A percentile compares a stretch with the other conserved stretches of the same genome.
These are phyloP conservation scores for Aspergillus felis DNA, from an alignment of 2,329 filamentous ascomycete genomes.

Conservation along the genomic window DNA sequence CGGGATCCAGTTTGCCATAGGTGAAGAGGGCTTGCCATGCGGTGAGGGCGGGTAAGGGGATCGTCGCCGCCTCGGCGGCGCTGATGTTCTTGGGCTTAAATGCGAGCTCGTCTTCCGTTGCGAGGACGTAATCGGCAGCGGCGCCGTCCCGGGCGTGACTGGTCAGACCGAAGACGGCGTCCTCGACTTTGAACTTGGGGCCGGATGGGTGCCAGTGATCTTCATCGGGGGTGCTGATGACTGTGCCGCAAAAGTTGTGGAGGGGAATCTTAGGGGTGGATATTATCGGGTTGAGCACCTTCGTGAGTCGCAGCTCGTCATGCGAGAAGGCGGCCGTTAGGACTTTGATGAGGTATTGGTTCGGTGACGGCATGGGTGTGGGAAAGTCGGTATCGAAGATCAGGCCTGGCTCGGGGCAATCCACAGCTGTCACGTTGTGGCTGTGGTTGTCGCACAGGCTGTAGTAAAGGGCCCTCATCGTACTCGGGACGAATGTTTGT, in stretches of 20 bases:
- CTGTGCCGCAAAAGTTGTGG: slow-evolving; percentile 39
- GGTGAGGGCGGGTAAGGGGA: slow-evolving; percentile 38
- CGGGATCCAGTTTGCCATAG: slow-evolving; percentile 32
- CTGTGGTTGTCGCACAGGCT: slow-evolving; percentile 19
- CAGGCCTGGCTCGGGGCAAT: slow-evolving; percentile 23
- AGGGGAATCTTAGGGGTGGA: slow-evolving; percentile 35
- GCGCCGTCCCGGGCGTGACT: slow-evolving; percentile 38
- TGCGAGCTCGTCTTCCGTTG: slow-evolving; percentile 36
- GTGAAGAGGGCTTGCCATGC: slow-evolving; percentile 42
- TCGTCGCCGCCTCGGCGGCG: slow-evolving; percentile 31
- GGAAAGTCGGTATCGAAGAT: slow-evolving; percentile 34
- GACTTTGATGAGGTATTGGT: slow-evolving; percentile 42
- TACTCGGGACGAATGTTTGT: slow-evolving; percentile 32
- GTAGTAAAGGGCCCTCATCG: slow-evolving; percentile 39
- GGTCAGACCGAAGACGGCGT: slow-evolving; percentile 38
- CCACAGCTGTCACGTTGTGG: slow-evolving; percentile 4
- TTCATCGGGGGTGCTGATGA: slow-evolving; percentile 32
- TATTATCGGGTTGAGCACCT: slow-evolving; percentile 23
- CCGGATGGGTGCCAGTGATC: slow-evolving; percentile 28
- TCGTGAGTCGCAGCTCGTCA: slow-evolving; percentile 31
- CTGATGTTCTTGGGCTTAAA: slow-evolving; percentile 36
- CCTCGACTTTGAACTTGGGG: slow-evolving; percentile 38
- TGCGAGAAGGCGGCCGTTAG: slow-evolving; percentile 36
- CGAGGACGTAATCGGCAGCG: slow-evolving; percentile 40
- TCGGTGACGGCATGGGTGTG: slow-evolving; percentile 30